Conservation (phyloP, 441 rosid species). For the Populus hybrid region DNA sequence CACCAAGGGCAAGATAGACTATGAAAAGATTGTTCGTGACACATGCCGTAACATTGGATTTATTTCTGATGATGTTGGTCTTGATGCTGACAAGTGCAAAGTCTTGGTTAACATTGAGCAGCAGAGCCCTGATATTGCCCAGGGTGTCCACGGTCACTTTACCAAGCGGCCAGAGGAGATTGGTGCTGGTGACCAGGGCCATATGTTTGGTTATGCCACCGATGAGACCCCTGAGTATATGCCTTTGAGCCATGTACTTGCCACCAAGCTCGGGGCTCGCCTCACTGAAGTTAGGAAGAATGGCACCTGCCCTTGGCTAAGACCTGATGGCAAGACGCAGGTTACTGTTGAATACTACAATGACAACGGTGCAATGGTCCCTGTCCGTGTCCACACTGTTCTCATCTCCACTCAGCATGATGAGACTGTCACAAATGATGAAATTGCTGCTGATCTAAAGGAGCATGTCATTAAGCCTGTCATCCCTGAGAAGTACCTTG, state of each 20-base stretch:
- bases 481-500: conserved; percentile 72
- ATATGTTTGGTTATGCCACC: conserved; percentile 75
- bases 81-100: conserved; percentile 77
- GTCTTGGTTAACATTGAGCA: conserved; percentile 79
- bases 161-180: conserved; percentile 76
- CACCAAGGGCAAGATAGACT: conserved; percentile 71
- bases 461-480: conserved; percentile 75
- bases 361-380: conserved; percentile 70
- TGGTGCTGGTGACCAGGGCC: conserved; percentile 83
- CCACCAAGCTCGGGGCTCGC: conserved; percentile 71
- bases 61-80: conserved; percentile 65
- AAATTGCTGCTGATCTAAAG: conserved; percentile 73
- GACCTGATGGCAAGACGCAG: conserved; percentile 82
- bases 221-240: conserved; percentile 69
- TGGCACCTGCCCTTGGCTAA: conserved; percentile 68
- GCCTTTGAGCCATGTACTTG: conserved; percentile 75
- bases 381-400: conserved; percentile 71
- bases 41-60: conserved; percentile 68
- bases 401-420: conserved; percentile 79
- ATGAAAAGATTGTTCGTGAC: conserved; percentile 69
- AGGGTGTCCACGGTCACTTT: conserved; percentile 80
- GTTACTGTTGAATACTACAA: conserved; percentile 74
- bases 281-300: conserved; percentile 76
- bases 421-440: conserved; percentile 75
- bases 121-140: conserved; percentile 80